Evolutionary conservation across 305 asterid genomes (phyloP).

Genomic region (Rubia tinctorum): DNA sequence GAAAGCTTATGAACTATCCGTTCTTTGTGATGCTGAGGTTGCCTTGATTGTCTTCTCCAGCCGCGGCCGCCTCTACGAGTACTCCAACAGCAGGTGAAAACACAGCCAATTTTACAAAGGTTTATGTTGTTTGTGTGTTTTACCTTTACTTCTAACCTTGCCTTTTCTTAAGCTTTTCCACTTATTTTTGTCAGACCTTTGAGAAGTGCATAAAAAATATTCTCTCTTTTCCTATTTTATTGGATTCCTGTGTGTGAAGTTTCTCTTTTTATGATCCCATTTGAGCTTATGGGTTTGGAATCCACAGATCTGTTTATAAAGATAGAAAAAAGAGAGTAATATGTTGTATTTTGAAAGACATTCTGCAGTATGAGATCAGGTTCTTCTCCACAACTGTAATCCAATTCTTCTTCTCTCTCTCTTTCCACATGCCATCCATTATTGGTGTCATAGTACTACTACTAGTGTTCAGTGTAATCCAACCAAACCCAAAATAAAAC

Average conservation of each 20-base stretch:
- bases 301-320: conserved; percentile 43
- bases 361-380: conserved; percentile 39
- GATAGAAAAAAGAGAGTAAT: conserved; percentile 21
- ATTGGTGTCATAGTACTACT: background rate
- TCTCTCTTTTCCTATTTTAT: conserved; percentile 29
- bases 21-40: conserved; percentile 88
- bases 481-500: background rate
- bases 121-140: background rate
- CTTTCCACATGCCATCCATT: conserved; percentile 14
- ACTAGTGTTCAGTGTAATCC: background rate
- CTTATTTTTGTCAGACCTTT: too few species aligned
- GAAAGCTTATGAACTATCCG: conserved; percentile 83
- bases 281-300: conserved; percentile 35
- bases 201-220: conserved; percentile 19
- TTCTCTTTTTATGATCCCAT: conserved; percentile 39
- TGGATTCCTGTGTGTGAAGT: conserved; percentile 24
- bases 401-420: conserved; percentile 22
- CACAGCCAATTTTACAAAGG: background rate
- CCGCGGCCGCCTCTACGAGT: conserved; percentile 91
- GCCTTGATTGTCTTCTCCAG: conserved; percentile 80
- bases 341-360: conserved; percentile 21
- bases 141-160: conserved; percentile 1
- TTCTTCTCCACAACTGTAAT: conserved; percentile 30
- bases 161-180: conserved; percentile 3
- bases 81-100: conserved; percentile 71